Evolutionary conservation across 805 yeast species (phyloP).

Genomic region (Yarrowia osloensis): DNA sequence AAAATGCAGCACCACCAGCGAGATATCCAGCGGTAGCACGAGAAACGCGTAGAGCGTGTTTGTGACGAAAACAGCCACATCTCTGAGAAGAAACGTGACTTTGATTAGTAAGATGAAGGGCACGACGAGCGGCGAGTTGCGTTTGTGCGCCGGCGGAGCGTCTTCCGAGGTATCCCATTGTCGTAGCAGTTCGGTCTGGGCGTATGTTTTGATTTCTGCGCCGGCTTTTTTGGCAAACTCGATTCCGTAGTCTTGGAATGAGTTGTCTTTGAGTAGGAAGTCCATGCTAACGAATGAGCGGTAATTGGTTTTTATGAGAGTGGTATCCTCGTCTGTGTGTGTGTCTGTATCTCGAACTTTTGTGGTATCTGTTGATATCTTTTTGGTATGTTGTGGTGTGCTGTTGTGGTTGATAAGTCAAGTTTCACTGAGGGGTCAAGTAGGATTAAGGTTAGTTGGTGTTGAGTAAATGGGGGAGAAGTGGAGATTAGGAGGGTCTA

Average conservation of each 20-base stretch:
- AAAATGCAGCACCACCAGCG: background rate
- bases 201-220: background rate
- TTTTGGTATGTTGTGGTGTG: no score
- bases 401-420: no score
- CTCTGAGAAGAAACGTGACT: background rate
- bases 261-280: background rate
- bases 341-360: no score
- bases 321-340: background rate
- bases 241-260: conserved; percentile 7
- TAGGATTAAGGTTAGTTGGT: no score
- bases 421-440: no score
- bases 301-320: no score
- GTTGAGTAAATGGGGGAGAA: no score
- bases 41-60: background rate
- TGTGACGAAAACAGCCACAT: background rate
- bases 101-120: conserved; percentile 4
- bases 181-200: background rate
- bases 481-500: no score
- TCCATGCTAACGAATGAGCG: no score
- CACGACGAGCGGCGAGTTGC: background rate
- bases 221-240: background rate
- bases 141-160: background rate
- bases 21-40: background rate
- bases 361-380: no score
- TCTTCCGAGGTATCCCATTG: background rate